These are phyloP conservation scores for Ascomycota sp. DNA, from an alignment of 2,329 filamentous ascomycete genomes.

Conservation along the genomic window DNA sequence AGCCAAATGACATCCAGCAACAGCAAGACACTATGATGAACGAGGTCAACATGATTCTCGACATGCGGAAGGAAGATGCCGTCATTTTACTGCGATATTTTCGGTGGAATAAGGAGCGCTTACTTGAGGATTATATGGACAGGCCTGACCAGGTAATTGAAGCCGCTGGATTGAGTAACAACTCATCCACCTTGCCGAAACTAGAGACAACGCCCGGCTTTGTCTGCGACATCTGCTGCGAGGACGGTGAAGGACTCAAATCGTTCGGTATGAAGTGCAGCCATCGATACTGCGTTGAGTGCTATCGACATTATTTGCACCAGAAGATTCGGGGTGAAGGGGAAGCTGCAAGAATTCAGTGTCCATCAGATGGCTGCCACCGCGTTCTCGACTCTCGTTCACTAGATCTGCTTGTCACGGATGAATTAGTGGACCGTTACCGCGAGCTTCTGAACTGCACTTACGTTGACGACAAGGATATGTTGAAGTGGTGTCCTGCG, in stretches of 20 bases:
- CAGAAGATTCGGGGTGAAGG: constrained; percentile 94
- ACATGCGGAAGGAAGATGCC: constrained; percentile 71
- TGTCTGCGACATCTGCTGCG: constrained; percentile 87
- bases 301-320: constrained; percentile 74
- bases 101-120: constrained; percentile 86
- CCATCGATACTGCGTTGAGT: constrained; percentile 81
- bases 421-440: constrained; percentile 44
- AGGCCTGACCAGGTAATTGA: constrained; percentile 60
- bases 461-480: constrained; percentile 92
- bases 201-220: constrained; percentile 58
- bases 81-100: constrained; percentile 79
- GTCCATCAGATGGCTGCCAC: constrained; percentile 70
- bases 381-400: constrained; percentile 83
- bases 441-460: constrained; percentile 74
- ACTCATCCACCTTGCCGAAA: constrained; percentile 38
- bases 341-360: constrained; percentile 86
- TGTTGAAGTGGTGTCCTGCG: constrained; percentile 91
- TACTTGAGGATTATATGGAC: constrained; percentile 96
- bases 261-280: constrained; percentile 91
- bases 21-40: constrained; percentile 74
- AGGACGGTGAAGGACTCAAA: constrained; percentile 56
- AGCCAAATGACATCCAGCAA: constrained; percentile 59
- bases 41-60: constrained; percentile 81
- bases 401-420: constrained; percentile 51
- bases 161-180: constrained; percentile 58